Conservation (phyloP, 2,329 filamentous ascomycete genomes). For the Hypoxylon sp. region DNA sequence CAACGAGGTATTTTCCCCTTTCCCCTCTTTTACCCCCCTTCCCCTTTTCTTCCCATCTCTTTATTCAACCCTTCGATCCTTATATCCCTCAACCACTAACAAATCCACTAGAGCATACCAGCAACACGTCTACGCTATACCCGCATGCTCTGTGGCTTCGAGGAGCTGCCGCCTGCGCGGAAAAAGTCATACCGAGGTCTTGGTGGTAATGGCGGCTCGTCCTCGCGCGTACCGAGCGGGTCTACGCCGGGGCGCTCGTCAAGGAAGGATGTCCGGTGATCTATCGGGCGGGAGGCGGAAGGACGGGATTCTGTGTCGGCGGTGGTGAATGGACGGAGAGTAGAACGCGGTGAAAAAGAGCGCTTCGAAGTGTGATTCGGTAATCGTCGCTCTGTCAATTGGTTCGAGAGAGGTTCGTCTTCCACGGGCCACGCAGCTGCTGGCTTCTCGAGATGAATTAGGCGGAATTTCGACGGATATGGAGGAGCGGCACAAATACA, state of each 20-base stretch:
- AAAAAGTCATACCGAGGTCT: conserved; percentile 27
- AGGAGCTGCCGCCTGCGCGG: conserved; percentile 51
- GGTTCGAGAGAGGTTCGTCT: not conserved
- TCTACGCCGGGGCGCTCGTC: conserved; percentile 24
- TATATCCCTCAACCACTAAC: conserved; percentile 7
- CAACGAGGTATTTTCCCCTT: conserved; percentile 63
- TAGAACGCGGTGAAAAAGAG: not conserved
- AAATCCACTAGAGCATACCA: conserved; percentile 65
- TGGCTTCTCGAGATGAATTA: not conserved
- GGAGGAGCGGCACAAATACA: not conserved
- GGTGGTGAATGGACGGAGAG: not conserved
- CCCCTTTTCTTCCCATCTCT: not conserved
- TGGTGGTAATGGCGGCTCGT: not conserved
- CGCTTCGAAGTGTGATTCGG: not conserved
- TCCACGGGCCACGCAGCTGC: not conserved
- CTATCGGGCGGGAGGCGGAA: not conserved
- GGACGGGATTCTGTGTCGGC: not conserved
- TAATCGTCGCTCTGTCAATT: not conserved
- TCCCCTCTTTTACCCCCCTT: not conserved
- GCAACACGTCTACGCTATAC: conserved; percentile 70
- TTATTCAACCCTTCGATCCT: not conserved
- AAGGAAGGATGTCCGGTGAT: conserved; percentile 36
- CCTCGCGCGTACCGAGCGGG: conserved; percentile 32
- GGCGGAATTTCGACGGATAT: not conserved
- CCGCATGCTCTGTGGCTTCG: conserved; percentile 69